Base-by-base conservation (phyloP, 495 filamentous ascomycete species). In the Talaromyces liani region DNA sequence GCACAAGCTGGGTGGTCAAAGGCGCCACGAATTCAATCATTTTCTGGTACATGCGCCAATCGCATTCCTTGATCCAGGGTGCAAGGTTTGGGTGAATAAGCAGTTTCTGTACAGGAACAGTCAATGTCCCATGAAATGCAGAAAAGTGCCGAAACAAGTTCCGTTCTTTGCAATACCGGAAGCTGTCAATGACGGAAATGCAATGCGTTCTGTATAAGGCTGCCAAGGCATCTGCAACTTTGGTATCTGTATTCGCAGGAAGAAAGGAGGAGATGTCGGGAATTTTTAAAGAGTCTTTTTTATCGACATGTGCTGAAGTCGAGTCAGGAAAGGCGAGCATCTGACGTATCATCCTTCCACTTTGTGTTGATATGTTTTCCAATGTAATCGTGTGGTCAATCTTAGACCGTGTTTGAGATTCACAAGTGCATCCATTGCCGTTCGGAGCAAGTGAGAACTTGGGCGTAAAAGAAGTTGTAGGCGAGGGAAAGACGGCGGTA, bases 41-140 rank as follows among this genome's bases (percentile, higher is more conserved):
- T 67, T 92, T 92, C 73, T 90, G 91, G 71, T 98, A 98, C 81
- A 97, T 91, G 41, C 92, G 78, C 78, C 92, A 93, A 67, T 98
- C 94, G 68, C 91, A 96, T 70, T 95, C 88, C 68, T 91, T 88
- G 65, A 98, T 95, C 94, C 94, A 98, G 3, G 89, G 85, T 14
- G 92, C 90, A 57, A 98, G 79, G 62, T 83, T 85, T 2, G 88
- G 89, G 67, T 94, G 85, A 6, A 87, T 85, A 64, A 98, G 87
- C 10, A 98, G 82, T 74, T 93, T 97, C 75, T 97, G 93, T n/a
- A 97, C 92, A 3, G 95, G 95, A 71, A 96, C 92, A 16, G 94
- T 98, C 67, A 98, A 81, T 2, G 92, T 97, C 61, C 94, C 95
- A 65, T 95, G 90, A 74, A 98, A 98, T 8, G 93, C 93, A 36